Evolutionary conservation across 169 alveolate species (phyloP).

Genomic region (Plasmodium cynomolgi): DNA sequence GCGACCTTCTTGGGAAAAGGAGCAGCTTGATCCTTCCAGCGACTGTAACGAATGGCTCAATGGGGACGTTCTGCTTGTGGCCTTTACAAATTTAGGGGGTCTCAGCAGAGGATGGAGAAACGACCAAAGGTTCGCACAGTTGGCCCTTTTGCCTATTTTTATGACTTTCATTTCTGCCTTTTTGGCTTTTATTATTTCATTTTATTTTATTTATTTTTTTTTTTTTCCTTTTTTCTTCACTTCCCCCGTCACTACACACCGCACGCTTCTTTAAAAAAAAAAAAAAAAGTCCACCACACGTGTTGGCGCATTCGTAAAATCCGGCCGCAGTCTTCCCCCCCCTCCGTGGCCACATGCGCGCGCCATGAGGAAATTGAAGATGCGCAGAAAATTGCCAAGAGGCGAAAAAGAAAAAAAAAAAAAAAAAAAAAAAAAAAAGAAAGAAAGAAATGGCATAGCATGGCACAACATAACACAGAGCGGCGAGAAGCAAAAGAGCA

Average conservation of each 20-base stretch:
- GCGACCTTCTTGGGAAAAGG: too few relatives aligned
- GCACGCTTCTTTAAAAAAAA: background rate
- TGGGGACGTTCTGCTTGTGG: too few relatives aligned
- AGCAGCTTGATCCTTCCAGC: too few relatives aligned
- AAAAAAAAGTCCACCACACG: background rate
- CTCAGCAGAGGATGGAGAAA: too few relatives aligned
- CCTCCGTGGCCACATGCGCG: background rate
- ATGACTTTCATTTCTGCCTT: too few relatives aligned
- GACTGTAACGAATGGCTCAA: too few relatives aligned
- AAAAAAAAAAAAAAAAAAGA: background rate
- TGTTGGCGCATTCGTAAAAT: background rate
- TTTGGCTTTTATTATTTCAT: too few relatives aligned
- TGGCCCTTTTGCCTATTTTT: too few relatives aligned
- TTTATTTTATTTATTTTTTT: too few relatives aligned
- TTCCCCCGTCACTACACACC: background rate
- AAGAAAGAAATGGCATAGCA: background rate
- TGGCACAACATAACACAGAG: background rate
- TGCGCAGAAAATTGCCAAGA: background rate
- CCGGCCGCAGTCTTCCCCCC: background rate
- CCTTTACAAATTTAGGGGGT: too few relatives aligned
- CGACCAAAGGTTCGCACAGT: too few relatives aligned
- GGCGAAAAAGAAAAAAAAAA: background rate
- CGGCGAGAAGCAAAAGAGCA: background rate
- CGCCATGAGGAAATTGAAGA: background rate
- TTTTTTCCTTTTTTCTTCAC: background rate